A percentile compares a stretch with the other conserved stretches of the same genome.
phyloP scores from a whole-genome alignment of 169 alveolate species.

The Gregarina niphandrodes region DNA sequence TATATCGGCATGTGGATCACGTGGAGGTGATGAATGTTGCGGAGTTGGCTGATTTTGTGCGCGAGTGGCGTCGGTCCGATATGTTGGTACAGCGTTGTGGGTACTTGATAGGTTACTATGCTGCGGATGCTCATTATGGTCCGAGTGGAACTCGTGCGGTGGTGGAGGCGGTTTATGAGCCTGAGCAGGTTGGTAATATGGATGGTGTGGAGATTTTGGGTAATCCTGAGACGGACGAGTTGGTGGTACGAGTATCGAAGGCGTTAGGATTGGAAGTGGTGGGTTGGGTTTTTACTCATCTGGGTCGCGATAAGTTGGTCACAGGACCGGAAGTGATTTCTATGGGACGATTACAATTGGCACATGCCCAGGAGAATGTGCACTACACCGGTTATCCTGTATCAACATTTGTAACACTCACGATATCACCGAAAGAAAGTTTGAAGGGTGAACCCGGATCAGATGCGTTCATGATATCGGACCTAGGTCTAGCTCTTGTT shows the following conservation, averaged over 20 bases:
- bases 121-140: slow-evolving; percentile 53
- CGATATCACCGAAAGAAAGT: slow-evolving; percentile 38
- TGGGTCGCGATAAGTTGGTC: neutral
- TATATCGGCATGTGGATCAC: slow-evolving; percentile 56
- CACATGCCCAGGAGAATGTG: too few relatives aligned
- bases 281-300: slow-evolving; percentile 50
- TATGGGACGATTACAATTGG: too few relatives aligned
- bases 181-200: slow-evolving; percentile 47
- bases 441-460: slow-evolving; percentile 24
- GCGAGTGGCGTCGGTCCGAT: slow-evolving; percentile 38
- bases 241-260: slow-evolving; percentile 35
- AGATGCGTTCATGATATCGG: slow-evolving; percentile 58
- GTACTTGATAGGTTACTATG: slow-evolving; percentile 54
- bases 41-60: slow-evolving; percentile 40
- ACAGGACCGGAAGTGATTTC: slow-evolving; percentile 12
- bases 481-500: too few relatives aligned
- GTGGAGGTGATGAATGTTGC: slow-evolving; percentile 44
- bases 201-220: slow-evolving; percentile 23
- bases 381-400: slow-evolving; percentile 55
- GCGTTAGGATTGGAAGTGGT: slow-evolving; percentile 40
- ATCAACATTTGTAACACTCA: slow-evolving; percentile 43
- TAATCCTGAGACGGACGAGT: slow-evolving; percentile 29
- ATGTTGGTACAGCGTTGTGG: slow-evolving; percentile 45
- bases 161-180: slow-evolving; percentile 54
- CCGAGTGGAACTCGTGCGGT: slow-evolving; percentile 56